phyloP scores from a whole-genome alignment of 2,329 filamentous ascomycete species.

The Orbilia quercus region DNA sequence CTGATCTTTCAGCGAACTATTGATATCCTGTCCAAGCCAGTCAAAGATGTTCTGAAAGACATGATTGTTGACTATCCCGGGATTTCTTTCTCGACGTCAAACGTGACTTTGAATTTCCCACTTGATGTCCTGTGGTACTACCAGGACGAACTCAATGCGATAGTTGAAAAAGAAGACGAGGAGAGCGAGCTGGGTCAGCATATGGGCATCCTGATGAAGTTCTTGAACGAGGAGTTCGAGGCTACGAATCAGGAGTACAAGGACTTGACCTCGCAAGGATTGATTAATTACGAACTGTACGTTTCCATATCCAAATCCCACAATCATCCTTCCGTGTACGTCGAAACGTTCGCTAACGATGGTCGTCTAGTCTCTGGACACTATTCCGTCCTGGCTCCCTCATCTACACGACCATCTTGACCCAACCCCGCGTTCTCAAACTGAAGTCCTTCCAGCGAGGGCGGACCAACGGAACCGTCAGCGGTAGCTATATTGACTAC shows the following conservation, averaged over 20 bases:
- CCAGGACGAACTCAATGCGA: conserved; percentile 28
- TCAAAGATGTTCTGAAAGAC: conserved; percentile 19
- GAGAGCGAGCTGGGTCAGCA: conserved; percentile 24
- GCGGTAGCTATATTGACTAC: conserved; percentile 78
- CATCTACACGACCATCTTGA: conserved; percentile 35
- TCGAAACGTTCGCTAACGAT: conserved; percentile 7
- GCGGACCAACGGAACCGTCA: conserved; percentile 1
- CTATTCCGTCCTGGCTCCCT: conserved; percentile 38
- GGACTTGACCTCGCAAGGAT: conserved; percentile 49
- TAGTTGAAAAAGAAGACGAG: conserved; percentile 20
- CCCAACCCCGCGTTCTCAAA: conserved; percentile 30
- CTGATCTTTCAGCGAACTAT: conserved; percentile 19
- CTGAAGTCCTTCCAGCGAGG: conserved; percentile 21
- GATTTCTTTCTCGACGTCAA: conserved; percentile 30
- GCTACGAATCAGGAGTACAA: conserved; percentile 45
- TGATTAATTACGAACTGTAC: conserved; percentile 57
- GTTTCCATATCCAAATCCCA: neutral
- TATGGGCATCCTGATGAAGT: conserved; percentile 25
- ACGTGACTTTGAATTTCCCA: conserved; percentile 22
- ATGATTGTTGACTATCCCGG: conserved; percentile 41
- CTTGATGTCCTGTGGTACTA: conserved; percentile 47
- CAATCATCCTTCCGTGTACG: no score
- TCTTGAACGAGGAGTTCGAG: conserved; percentile 55
- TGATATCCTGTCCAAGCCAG: conserved; percentile 38
- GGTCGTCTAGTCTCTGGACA: conserved; percentile 40